Base-by-base conservation (phyloP, 1,284 basidiomycete species). In the Boletus smithii region DNA sequence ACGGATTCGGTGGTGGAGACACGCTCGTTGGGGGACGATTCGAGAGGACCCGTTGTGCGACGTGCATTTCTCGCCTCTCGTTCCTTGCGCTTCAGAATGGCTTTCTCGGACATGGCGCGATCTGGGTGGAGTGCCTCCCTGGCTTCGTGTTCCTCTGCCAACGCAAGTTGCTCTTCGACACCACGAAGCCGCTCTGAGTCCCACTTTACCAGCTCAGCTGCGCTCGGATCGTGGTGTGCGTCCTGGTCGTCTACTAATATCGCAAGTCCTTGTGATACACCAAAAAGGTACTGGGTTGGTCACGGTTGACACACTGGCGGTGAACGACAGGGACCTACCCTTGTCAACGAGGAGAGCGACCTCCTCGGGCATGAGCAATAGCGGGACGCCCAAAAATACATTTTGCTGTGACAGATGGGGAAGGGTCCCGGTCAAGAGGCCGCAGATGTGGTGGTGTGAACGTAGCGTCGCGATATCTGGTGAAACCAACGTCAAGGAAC, bases 391-490 rank as follows among this genome's bases (percentile, higher is more conserved):
- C 14, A 99, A 75, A 64, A 99, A 99, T 2, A 91, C 82, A 69
- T 99, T 99, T 69, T 99, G 97, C 63, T 98, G 95, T 4, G 92
- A 86, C 0, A 98, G 78, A 62, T 95, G 90, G 3, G 97, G 95
- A 17, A 99, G 77, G 0, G 97, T 98, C 0, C 97, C 97, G 1
- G 80, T 80, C 34, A 97, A 70, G 42, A 93, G 74, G 30, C 95
- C 95, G 57, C 88, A 92, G 39, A 98, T 79, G 51, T 79, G 84
- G 65, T 97, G 83, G 53, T 83, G 69, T 29, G 87, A 81, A 38
- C 95, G 88, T 5, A 97, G 69, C 3, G 71, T 76, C 10, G 84
- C 83, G 54, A 92, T 83, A 63, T 91, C 93, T 92, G 60, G 51
- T 69, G 48, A 53, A 44, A n/a, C n/a, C 46, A 49, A 44, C 20